Evolutionary conservation across 371 early-diverging fungal species (phyloP).

Genomic region (Mucor irregularis): DNA sequence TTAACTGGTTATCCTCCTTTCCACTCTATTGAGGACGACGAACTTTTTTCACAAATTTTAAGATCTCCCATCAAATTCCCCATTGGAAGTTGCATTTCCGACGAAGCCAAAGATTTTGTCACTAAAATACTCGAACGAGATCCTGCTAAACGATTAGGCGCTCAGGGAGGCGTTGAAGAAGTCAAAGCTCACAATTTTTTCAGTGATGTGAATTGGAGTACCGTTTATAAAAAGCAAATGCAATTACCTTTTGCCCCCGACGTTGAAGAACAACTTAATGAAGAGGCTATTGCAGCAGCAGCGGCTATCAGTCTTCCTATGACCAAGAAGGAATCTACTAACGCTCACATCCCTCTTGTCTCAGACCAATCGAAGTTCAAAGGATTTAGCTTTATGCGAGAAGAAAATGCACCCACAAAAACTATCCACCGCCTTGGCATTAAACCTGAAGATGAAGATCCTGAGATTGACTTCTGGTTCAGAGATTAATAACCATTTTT

Average conservation of each 20-base stretch:
- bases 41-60: slow-evolving; percentile 85
- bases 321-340: not conserved
- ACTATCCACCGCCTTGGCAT: slow-evolving; percentile 6
- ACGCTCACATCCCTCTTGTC: slow-evolving; percentile 13
- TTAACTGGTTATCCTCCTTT: slow-evolving; percentile 89
- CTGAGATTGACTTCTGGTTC: slow-evolving; percentile 20
- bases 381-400: slow-evolving; percentile 38
- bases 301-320: not conserved
- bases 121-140: slow-evolving; percentile 90
- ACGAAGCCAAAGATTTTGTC: slow-evolving; percentile 81
- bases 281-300: slow-evolving; percentile 8
- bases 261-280: slow-evolving; percentile 11
- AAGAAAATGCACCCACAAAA: slow-evolving; percentile 3
- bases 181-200: slow-evolving; percentile 94
- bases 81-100: slow-evolving; percentile 69
- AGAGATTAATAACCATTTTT: too few species aligned
- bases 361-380: slow-evolving; percentile 36
- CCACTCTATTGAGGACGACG: slow-evolving; percentile 61
- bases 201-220: slow-evolving; percentile 78
- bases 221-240: slow-evolving; percentile 42
- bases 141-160: slow-evolving; percentile 73
- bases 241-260: slow-evolving; percentile 16
- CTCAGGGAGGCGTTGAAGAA: slow-evolving; percentile 83
- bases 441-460: slow-evolving; percentile 17
- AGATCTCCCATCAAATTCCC: slow-evolving; percentile 63